Evolutionary conservation across 345 rosid genomes (phyloP).

Genomic region (Arabidopsis arenosa): DNA sequence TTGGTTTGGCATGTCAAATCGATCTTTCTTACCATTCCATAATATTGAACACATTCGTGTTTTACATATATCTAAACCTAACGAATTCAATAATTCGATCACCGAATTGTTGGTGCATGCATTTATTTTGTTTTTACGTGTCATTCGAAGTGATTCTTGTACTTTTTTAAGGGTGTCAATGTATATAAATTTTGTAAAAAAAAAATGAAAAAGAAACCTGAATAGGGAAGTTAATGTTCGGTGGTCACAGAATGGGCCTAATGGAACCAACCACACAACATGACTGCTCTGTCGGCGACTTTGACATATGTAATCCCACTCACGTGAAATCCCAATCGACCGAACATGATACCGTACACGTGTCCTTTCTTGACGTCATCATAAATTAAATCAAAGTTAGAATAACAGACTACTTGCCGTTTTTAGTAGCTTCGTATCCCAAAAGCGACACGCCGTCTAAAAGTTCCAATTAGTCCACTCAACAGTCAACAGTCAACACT

Average conservation of each 20-base stretch:
- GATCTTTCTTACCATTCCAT: not conserved
- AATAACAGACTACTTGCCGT: conserved; percentile 25
- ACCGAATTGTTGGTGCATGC: not conserved
- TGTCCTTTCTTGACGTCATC: not conserved
- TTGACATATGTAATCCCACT: conserved; percentile 27
- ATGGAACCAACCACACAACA: conserved; percentile 21
- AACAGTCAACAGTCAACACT: too few relatives aligned
- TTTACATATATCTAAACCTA: not conserved
- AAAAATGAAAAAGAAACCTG: not conserved
- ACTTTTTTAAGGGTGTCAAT: too few relatives aligned
- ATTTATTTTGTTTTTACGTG: not conserved
- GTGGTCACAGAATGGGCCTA: conserved; percentile 38
- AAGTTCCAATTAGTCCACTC: not conserved
- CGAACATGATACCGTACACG: conserved; percentile 30
- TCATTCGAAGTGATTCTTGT: not conserved
- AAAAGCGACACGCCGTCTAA: conserved; percentile 18
- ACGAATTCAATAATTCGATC: not conserved
- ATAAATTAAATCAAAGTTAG: not conserved
- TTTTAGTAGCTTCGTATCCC: not conserved
- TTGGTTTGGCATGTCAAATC: too few relatives aligned
- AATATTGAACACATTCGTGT: not conserved
- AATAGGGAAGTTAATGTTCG: conserved; percentile 32
- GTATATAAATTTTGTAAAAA: not conserved
- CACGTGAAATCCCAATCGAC: conserved; percentile 27
- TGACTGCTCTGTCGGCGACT: conserved; percentile 32